Conservation (phyloP, 768 basidiomycete genomes). For the Russula emetica region DNA sequence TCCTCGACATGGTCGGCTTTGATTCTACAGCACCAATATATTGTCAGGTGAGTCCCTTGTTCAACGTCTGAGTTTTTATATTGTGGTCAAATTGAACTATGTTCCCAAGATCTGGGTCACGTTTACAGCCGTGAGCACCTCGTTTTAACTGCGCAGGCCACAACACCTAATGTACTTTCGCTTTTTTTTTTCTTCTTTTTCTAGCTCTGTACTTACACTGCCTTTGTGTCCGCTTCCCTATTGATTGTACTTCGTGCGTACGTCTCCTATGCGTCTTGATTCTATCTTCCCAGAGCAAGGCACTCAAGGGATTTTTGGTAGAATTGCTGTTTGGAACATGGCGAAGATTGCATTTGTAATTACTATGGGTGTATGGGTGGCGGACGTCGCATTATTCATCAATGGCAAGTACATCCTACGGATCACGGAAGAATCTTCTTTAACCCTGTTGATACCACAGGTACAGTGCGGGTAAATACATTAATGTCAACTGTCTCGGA, state of each 20-base stretch:
- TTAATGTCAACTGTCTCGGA: background rate
- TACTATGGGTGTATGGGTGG: background rate
- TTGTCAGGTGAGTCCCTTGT: conserved; percentile 8
- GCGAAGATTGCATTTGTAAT: background rate
- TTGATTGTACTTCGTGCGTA: conserved; percentile 11
- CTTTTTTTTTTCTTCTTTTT: too few species aligned
- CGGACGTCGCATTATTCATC: background rate
- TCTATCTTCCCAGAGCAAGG: background rate
- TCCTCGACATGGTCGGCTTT: background rate
- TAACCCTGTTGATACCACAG: background rate
- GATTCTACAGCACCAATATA: background rate
- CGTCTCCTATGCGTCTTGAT: background rate
- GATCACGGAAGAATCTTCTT: background rate
- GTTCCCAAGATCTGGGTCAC: background rate
- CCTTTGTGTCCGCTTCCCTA: background rate
- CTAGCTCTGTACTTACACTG: background rate
- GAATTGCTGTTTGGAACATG: conserved; percentile 11
- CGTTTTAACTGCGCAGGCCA: background rate
- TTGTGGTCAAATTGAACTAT: background rate
- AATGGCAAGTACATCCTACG: background rate
- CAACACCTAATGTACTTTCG: too few species aligned
- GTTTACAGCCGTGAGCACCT: background rate
- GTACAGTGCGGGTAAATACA: background rate
- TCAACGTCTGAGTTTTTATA: too few species aligned
- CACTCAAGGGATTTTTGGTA: background rate